Percentiles rank a stretch among this genome's conserved stretches.
Conservation (phyloP, 129 eudicot genomes). For the Ambrosia trifida region DNA sequence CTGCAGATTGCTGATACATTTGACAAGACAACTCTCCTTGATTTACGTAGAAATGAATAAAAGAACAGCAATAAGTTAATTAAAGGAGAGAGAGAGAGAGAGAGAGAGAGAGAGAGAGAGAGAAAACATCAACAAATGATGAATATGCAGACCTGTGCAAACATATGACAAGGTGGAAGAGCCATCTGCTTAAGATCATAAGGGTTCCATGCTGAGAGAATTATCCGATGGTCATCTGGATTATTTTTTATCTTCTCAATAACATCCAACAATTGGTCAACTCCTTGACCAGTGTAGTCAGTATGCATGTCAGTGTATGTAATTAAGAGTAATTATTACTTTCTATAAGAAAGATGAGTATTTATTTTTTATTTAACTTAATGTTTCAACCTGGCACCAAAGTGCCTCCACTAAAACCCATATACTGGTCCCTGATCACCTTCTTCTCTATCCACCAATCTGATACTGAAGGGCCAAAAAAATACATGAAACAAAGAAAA, state of each 20-base stretch:
- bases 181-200: conserved; percentile 91
- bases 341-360: neutral
- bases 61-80: conserved; percentile 13
- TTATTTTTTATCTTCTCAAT: conserved; percentile 73
- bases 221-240: conserved; percentile 86
- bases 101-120: neutral
- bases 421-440: conserved; percentile 95
- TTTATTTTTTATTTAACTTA: neutral
- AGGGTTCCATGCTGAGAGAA: conserved; percentile 97
- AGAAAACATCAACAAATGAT: neutral
- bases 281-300: conserved; percentile 89
- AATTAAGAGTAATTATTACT: neutral
- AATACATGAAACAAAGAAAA: neutral
- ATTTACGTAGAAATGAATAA: conserved; percentile 73
- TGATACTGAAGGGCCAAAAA: conserved; percentile 50
- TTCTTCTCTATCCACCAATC: conserved; percentile 80
- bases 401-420: conserved; percentile 97
- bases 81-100: too few relatives aligned
- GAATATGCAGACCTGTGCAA: conserved; percentile 62
- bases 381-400: conserved; percentile 76
- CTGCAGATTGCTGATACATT: conserved; percentile 97
- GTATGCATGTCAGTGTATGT: conserved; percentile 77
- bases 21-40: conserved; percentile 93
- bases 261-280: conserved; percentile 83
- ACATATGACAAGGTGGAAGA: conserved; percentile 96